A percentile compares a stretch with the other conserved stretches of the same genome.
phyloP scores from a whole-genome alignment of 2,329 filamentous ascomycete genomes.

The Pseudocercospora macadamiae region DNA sequence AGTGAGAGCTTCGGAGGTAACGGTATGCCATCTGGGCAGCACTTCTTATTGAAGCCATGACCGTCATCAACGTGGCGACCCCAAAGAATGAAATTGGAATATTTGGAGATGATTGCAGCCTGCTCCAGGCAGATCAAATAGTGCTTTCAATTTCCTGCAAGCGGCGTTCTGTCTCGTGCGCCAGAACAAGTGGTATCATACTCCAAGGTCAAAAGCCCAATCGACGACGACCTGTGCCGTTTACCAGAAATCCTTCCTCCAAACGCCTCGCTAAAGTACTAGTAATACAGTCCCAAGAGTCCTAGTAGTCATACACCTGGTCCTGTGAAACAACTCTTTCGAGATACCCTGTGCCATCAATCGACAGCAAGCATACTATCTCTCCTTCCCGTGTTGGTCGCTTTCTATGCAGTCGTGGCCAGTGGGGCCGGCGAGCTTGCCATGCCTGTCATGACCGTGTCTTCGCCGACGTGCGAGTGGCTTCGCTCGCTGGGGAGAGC shows the following conservation, averaged over 20 bases:
- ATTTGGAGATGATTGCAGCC: too few relatives aligned
- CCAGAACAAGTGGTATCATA: not conserved
- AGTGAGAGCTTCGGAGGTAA: too few relatives aligned
- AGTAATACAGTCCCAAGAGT: not conserved
- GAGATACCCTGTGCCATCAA: too few relatives aligned
- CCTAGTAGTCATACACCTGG: not conserved
- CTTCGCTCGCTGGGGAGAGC: slow-evolving; percentile 63
- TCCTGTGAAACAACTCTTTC: too few relatives aligned
- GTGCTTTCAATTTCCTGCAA: too few relatives aligned
- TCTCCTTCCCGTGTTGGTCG: too few relatives aligned
- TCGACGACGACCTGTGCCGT: not conserved
- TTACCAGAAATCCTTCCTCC: not conserved
- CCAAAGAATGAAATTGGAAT: too few relatives aligned
- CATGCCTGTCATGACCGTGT: slow-evolving; percentile 35
- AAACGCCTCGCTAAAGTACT: slow-evolving; percentile 7
- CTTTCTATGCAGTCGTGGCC: slow-evolving; percentile 46
- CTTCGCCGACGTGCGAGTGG: slow-evolving; percentile 50
- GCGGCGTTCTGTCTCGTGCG: not conserved
- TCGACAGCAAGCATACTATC: too few relatives aligned
- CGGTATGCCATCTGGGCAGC: too few relatives aligned
- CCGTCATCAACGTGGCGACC: too few relatives aligned
- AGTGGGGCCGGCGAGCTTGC: slow-evolving; percentile 40
- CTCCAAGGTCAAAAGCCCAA: not conserved
- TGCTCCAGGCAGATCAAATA: too few relatives aligned
- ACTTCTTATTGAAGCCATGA: too few relatives aligned